Evolutionary conservation across 768 basidiomycete genomes (phyloP).

Genomic region (Rhodosporidiobolus odoratus): DNA sequence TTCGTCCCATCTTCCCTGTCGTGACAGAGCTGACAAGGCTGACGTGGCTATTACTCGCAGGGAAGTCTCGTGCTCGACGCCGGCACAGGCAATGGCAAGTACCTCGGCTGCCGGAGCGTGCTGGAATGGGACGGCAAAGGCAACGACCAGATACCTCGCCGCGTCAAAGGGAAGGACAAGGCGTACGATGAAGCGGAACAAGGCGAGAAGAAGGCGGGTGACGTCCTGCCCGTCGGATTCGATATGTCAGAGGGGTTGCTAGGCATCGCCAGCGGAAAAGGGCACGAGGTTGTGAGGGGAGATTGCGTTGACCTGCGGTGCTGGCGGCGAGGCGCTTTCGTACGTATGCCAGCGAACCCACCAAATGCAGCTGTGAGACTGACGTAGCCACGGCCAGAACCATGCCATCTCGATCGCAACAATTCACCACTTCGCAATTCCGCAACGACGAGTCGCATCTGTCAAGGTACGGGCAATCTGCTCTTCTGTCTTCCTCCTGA

Average conservation of each 20-base stretch:
- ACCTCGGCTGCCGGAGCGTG: constrained; percentile 54
- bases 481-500: background rate
- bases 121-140: constrained; percentile 14
- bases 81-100: constrained; percentile 97
- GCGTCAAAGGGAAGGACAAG: constrained; percentile 32
- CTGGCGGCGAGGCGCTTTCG: constrained; percentile 81
- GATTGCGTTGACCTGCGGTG: constrained; percentile 62
- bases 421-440: constrained; percentile 87
- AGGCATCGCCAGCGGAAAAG: constrained; percentile 44
- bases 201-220: constrained; percentile 6
- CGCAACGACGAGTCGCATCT: constrained; percentile 62
- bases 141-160: background rate
- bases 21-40: constrained; percentile 69
- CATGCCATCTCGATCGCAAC: constrained; percentile 96
- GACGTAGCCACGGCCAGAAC: constrained; percentile 58
- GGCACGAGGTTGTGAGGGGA: constrained; percentile 71
- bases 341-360: constrained; percentile 42
- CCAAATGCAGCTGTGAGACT: background rate
- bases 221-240: constrained; percentile 6
- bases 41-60: constrained; percentile 65
- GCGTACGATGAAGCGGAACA: constrained; percentile 3
- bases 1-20: background rate
- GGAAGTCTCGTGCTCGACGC: constrained; percentile 88
- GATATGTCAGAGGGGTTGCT: constrained; percentile 36
- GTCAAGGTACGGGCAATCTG: constrained; percentile 57